phyloP scores from a whole-genome alignment of 371 early-diverging fungal genomes.

The Mucor saturninus region DNA sequence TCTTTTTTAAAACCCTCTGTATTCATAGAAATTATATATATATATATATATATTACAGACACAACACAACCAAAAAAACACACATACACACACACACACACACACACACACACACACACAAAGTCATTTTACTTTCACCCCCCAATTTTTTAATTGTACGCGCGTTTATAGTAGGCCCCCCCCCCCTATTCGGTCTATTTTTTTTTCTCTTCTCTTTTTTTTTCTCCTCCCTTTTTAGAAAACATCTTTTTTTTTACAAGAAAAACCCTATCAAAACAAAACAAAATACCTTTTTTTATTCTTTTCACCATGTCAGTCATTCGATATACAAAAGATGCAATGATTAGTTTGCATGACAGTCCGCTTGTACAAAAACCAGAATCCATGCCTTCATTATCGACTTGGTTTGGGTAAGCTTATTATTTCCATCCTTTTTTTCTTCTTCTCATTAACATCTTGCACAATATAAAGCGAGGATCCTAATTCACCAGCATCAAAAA shows the following conservation, averaged over 20 bases:
- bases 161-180: slow-evolving; percentile 5
- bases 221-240: neutral
- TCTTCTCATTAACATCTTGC: neutral
- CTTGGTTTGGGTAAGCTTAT: slow-evolving; percentile 56
- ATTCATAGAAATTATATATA: too few relatives aligned
- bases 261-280: neutral
- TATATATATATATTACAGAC: too few relatives aligned
- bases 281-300: neutral
- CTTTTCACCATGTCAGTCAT: slow-evolving; percentile 17
- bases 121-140: neutral
- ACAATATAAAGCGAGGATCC: slow-evolving; percentile 38
- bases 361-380: slow-evolving; percentile 57
- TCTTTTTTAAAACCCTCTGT: too few relatives aligned
- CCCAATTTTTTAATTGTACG: slow-evolving; percentile 11
- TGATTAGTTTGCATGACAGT: slow-evolving; percentile 53
- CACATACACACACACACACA: too few relatives aligned
- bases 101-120: too few relatives aligned
- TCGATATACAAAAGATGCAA: slow-evolving; percentile 54
- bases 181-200: slow-evolving; percentile 13
- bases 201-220: neutral
- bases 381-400: slow-evolving; percentile 47
- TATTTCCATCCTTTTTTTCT: neutral
- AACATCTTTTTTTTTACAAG: too few relatives aligned
- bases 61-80: too few relatives aligned
- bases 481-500: slow-evolving; percentile 40